Base-by-base conservation (phyloP, 495 filamentous ascomycete genomes). In the Sporormia fimetaria region DNA sequence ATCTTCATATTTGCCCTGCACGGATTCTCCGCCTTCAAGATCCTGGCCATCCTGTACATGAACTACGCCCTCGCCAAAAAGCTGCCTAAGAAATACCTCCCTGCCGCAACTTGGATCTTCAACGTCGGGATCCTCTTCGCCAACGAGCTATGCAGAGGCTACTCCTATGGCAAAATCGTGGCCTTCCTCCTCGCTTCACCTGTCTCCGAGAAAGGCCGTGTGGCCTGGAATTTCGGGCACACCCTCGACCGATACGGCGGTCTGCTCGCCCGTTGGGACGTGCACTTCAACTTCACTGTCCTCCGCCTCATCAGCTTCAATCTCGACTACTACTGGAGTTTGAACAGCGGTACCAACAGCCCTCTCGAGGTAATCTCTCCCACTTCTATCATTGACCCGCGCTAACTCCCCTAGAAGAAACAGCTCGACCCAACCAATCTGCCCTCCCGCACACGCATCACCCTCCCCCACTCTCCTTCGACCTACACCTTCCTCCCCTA, bases 221-320 rank as follows among this genome's bases (percentile, higher is more conserved):
- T 68, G 1, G 22, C 52, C 5, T 47, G 75, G 33, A 61, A 63
- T 33, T 79, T 76, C 68, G 85, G 74, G 4, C 57, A 62, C 17
- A 75, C 69, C 62, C 58, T 94, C 6, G 87, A 95, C 60, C 65
- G 64, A 27, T 74, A 81, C 47, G 79, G 87, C 9, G 90, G 90
- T 4, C 60, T 99, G 15, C 76, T 87, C 55, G 67, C 80, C 2
- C 71, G 87, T 44, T 99, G 90, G 90, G 83, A 94, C 58, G 75
- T 99, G 23, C 71, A 90, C 9, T 99, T 99, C 71, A 99, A 96
- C 51, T 74, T 99, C 44, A 95, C 90, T n/a, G 73, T 94, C 4
- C 65, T 99, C 27, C 76, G 90, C 16, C 65, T 95, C 28, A 85
- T 99, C 44, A 93, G 86, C 60, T 99, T 94, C 72, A 95, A 96